Evolutionary conservation across 192 early-diverging fungal genomes (phyloP), one percentile per base, ranked within the genome.

Genomic region (Coemansia sp.): DNA sequence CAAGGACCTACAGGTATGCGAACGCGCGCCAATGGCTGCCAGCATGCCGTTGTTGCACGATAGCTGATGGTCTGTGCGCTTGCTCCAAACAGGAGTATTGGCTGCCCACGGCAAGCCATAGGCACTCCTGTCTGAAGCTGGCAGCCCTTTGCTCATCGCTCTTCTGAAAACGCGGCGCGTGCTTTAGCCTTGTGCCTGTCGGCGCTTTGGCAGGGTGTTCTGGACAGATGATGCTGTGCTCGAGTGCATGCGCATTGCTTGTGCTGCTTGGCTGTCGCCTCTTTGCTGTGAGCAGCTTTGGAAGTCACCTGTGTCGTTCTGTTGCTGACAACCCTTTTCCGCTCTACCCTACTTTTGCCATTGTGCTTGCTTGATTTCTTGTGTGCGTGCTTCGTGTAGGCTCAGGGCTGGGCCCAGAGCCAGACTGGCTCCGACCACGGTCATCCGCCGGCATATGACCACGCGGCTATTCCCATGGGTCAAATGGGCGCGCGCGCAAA

Each of bases 1-100:
- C 46, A 32, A 33, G 17, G 62, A 56, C 22, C 30, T 65, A 30
- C 53, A 51, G 53, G 62, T 65, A 65, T 15, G 62, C 35, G 37
- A 23, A 42, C 9, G n/a, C 39, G 13, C 37, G 15, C 10, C 37
- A 18, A 13, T 39, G 21, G 14, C 40, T 11, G 40, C 19, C 40
- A 42, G 40, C 11, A 42, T n/a, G n/a, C n/a, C n/a, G n/a, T n/a
- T n/a, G n/a, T n/a, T n/a, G n/a, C n/a, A n/a, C n/a, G n/a, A n/a
- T n/a, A n/a, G n/a, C n/a, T n/a, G n/a, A n/a, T n/a, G n/a, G n/a
- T n/a, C n/a, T n/a, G n/a, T n/a, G n/a, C n/a, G n/a, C n/a, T n/a
- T n/a, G n/a, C n/a, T n/a, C n/a, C n/a, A n/a, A n/a, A n/a, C n/a
- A n/a, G n/a, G n/a, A n/a, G n/a, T n/a, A n/a, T n/a, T n/a, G n/a